Evolutionary conservation across 2,329 filamentous ascomycete genomes (phyloP).

Genomic region (Aureobasidium pullulans): DNA sequence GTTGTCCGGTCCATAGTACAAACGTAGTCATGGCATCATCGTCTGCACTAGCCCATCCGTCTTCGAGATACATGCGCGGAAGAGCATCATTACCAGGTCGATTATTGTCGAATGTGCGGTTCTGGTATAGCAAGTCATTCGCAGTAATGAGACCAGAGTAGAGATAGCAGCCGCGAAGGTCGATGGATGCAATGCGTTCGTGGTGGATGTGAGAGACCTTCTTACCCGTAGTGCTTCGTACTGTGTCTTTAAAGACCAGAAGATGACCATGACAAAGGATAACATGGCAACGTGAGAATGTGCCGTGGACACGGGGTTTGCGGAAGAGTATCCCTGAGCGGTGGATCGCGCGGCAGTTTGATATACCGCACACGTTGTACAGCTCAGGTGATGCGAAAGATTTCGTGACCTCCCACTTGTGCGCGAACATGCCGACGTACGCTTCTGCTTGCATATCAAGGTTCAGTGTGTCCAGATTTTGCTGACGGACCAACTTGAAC

Average conservation of each 20-base stretch:
- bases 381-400: conserved; percentile 55
- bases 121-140: conserved; percentile 55
- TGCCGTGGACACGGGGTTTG: conserved; percentile 55
- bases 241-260: conserved; percentile 54
- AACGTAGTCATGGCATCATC: conserved; percentile 61
- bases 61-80: conserved; percentile 53
- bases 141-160: conserved; percentile 58
- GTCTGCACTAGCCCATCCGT: conserved; percentile 55
- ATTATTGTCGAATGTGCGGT: conserved; percentile 57
- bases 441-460: conserved; percentile 62
- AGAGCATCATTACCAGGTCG: conserved; percentile 52
- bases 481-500: conserved; percentile 49
- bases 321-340: conserved; percentile 57
- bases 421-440: conserved; percentile 56
- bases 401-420: conserved; percentile 61
- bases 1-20: conserved; percentile 57
- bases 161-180: conserved; percentile 57
- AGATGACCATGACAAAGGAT: conserved; percentile 54
- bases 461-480: conserved; percentile 52
- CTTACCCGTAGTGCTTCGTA: conserved; percentile 48
- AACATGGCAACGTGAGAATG: conserved; percentile 54
- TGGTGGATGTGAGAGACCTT: conserved; percentile 55
- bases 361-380: conserved; percentile 63
- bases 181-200: conserved; percentile 51
- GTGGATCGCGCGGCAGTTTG: conserved; percentile 54